Base-by-base conservation (phyloP, 176 grass and related monocot species). In the Oryza longistaminata region DNA sequence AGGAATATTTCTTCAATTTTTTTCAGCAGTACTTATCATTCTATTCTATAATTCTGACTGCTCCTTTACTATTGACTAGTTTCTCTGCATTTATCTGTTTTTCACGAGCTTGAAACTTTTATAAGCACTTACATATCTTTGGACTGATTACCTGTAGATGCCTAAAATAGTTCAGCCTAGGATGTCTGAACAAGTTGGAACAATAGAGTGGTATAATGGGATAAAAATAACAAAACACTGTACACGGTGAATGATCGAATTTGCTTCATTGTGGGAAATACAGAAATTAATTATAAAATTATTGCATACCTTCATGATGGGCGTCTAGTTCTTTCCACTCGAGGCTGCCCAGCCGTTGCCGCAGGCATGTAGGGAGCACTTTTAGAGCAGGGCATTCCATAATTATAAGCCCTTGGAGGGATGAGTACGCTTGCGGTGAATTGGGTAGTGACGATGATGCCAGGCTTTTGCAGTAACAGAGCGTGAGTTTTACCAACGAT, bases 351-450 rank as follows among this genome's bases (percentile, higher is more conserved):
- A 80, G 53, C 1, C 14, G 14, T 13, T 80, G 53, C 9, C 40
- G 8, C 6, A 86, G 68, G 27, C 37, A 40, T 11, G 25, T 34
- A 79, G 84, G 68, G n/a, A 73, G 68, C 5, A n/a, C 12, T 61
- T 73, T 80, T 9, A 86, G 1, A 74, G 42, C 0, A 39, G 14
- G 76, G 1, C 85, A 86, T 0, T 0, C 0, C 9, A 0, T 0
- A 14, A 86, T 74, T 0, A 0, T 0, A 67, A 86, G 77, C 1
- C 0, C 0, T 11, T 42, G 11, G 49, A 85, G 83, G 31, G 22
- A 70, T 5, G 74, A 61, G 74, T 78, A 50, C n/a, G 55, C 68
- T 80, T 52, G 42, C 0, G 68, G 68, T 5, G 8, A 19, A 64
- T 42, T 24, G 0, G 76, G 58, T 37, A 86, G 43, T 9, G 76